phyloP scores from a whole-genome alignment of 2,329 filamentous ascomycete genomes.

The Penicillium polonicum region DNA sequence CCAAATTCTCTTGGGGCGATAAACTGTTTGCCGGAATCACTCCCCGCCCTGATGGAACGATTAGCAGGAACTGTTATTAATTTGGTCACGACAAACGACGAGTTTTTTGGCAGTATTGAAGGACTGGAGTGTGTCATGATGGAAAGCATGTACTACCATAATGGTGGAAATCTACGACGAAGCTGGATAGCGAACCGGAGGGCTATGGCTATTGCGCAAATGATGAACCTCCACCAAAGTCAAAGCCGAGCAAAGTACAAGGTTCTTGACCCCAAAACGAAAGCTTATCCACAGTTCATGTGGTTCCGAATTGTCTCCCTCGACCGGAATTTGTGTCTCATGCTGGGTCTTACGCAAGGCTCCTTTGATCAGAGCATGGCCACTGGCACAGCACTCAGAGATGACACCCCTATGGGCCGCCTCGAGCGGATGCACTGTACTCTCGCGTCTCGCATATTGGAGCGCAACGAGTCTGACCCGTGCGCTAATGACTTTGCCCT shows the following conservation, averaged over 20 bases:
- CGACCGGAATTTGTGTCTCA: slow-evolving; percentile 43
- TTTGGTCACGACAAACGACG: slow-evolving; percentile 41
- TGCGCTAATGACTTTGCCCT: slow-evolving; percentile 40
- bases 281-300: slow-evolving; percentile 25
- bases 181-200: slow-evolving; percentile 42
- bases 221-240: slow-evolving; percentile 43
- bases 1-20: slow-evolving; percentile 20
- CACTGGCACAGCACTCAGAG: slow-evolving; percentile 30
- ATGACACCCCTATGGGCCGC: slow-evolving; percentile 46
- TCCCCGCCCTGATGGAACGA: slow-evolving; percentile 28
- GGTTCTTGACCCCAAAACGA: slow-evolving; percentile 1
- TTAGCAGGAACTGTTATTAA: slow-evolving; percentile 32
- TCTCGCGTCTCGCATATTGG: slow-evolving; percentile 45
- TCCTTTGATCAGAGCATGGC: slow-evolving; percentile 39
- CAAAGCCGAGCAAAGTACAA: slow-evolving; percentile 21
- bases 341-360: slow-evolving; percentile 44
- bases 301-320: slow-evolving; percentile 43
- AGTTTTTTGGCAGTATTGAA: slow-evolving; percentile 41
- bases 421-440: slow-evolving; percentile 51
- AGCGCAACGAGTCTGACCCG: slow-evolving; percentile 10
- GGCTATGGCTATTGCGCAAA: slow-evolving; percentile 43
- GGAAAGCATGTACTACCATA: slow-evolving; percentile 40
- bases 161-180: slow-evolving; percentile 42
- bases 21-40: slow-evolving; percentile 22
- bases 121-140: slow-evolving; percentile 46